phyloP scores from a whole-genome alignment of 768 basidiomycete species.

The Xerocomellus dryophilus region DNA sequence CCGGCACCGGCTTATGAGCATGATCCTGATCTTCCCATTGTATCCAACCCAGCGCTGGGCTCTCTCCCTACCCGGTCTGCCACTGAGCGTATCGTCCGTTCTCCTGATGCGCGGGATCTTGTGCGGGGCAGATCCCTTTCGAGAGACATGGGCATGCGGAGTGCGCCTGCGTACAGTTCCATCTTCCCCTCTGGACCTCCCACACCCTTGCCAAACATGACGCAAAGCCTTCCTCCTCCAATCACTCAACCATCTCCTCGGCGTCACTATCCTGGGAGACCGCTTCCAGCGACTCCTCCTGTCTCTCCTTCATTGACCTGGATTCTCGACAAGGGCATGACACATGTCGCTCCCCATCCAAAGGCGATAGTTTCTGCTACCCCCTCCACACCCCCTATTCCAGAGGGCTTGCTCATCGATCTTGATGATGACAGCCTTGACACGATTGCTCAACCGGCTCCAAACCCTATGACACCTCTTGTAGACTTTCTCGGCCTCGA shows the following conservation, averaged over 20 bases:
- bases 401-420: constrained; percentile 56
- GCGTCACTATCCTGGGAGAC: constrained; percentile 33
- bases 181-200: constrained; percentile 36
- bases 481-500: constrained; percentile 26
- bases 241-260: constrained; percentile 27
- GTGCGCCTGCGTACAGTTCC: constrained; percentile 33
- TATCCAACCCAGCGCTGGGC: constrained; percentile 14
- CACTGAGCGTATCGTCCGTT: constrained; percentile 32
- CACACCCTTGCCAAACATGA: constrained; percentile 22
- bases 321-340: constrained; percentile 31
- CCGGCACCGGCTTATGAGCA: constrained; percentile 23
- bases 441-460: constrained; percentile 4
- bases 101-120: constrained; percentile 27
- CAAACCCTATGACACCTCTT: constrained; percentile 14
- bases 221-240: constrained; percentile 25
- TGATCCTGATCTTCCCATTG: constrained; percentile 27
- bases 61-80: constrained; percentile 30
- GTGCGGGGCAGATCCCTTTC: constrained; percentile 33
- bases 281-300: constrained; percentile 33
- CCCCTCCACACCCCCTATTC: constrained; percentile 36
- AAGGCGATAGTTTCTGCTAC: constrained; percentile 19
- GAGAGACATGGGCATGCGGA: constrained; percentile 31
- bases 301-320: constrained; percentile 33
- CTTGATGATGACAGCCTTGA: constrained; percentile 43
- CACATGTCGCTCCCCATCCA: constrained; percentile 9